Percentiles rank a stretch among this genome's conserved stretches.
phyloP scores from a whole-genome alignment of 345 rosid species.

The Citrus medica region DNA sequence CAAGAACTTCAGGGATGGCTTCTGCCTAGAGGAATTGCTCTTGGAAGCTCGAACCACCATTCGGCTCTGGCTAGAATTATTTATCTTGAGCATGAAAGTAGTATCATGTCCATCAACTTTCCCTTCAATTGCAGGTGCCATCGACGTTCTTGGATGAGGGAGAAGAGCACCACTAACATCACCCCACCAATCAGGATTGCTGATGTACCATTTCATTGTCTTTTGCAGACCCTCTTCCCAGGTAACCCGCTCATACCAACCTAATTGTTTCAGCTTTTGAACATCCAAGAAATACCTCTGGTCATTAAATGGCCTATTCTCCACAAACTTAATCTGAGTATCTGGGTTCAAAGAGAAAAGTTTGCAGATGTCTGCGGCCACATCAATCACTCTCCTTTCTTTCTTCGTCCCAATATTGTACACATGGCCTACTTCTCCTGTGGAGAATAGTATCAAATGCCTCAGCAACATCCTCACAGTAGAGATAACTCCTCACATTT shows the following conservation, averaged over 20 bases:
- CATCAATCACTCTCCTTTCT: slow-evolving; percentile 48
- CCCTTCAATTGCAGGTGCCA: slow-evolving; percentile 61
- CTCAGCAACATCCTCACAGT: slow-evolving; percentile 50
- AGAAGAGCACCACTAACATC: slow-evolving; percentile 53
- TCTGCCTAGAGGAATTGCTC: slow-evolving; percentile 29
- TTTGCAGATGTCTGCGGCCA: slow-evolving; percentile 42
- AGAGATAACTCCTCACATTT: slow-evolving; percentile 42
- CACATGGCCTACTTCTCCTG: slow-evolving; percentile 47
- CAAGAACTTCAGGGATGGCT: slow-evolving; percentile 56
- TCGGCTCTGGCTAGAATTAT: slow-evolving; percentile 19
- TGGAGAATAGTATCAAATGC: slow-evolving; percentile 47
- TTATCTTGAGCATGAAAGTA: slow-evolving; percentile 11
- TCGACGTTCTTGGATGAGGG: slow-evolving; percentile 61
- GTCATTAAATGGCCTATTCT: slow-evolving; percentile 51
- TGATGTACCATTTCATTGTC: slow-evolving; percentile 51
- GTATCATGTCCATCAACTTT: slow-evolving; percentile 35
- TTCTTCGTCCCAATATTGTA: slow-evolving; percentile 47
- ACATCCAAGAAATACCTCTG: slow-evolving; percentile 55
- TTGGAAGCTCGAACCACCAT: slow-evolving; percentile 38
- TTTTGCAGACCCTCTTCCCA: slow-evolving; percentile 56
- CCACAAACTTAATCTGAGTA: slow-evolving; percentile 35
- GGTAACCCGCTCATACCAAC: slow-evolving; percentile 40
- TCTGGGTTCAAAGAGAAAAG: slow-evolving; percentile 37
- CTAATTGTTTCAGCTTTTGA: slow-evolving; percentile 43
- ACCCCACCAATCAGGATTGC: slow-evolving; percentile 60